Evolutionary conservation across 2,329 filamentous ascomycete species (phyloP), one percentile per base, ranked within the genome.

Genomic region (Beauveria sp.): DNA sequence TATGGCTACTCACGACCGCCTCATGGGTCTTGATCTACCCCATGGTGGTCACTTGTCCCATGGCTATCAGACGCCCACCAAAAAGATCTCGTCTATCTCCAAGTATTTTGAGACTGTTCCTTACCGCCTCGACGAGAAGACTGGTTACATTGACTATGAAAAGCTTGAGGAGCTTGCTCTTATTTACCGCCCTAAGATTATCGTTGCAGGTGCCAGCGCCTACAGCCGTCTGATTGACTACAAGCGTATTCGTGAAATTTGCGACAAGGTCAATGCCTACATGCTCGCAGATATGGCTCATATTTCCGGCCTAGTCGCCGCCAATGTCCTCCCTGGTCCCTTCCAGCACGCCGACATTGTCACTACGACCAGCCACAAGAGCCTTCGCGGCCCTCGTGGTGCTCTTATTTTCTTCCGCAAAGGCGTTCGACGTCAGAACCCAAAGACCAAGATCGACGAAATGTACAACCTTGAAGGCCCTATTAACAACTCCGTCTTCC

Each of bases 81-180:
- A 88, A 76, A 93, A 93, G 84, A 98, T 99, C 74, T 98, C 93
- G n/a, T 92, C 93, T 70, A 87, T 99, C 67, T 98, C 93, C 62
- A 98, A 96, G 73, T 99, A 99, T 80, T 99, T 99, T 74, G 95
- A 99, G 80, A 99, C 95, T 42, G 80, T 99, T 65, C 95, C 95
- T 5, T 99, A 99, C 81, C 88, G 91, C 63, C 84, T 98, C 60
- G 86, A 97, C 78, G 90, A 96, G 72, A 82, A 87, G 65, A 98
- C 93, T 6, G 95, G 95, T 63, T 81, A 93, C 68, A 99, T 99
- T 71, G 93, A 99, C 80, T 99, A 99, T 76, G 87, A 91, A 71
- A 89, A 89, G 72, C 84, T 99, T 59, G 93, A 96, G 76, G 87
- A 96, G 74, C 82, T 92, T 64, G 93, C 95, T 55, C 81, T 87